Evolutionary conservation across 169 alveolate species (phyloP), one percentile per base, ranked within the genome.

Genomic region (Cryptosporidium sp.): DNA sequence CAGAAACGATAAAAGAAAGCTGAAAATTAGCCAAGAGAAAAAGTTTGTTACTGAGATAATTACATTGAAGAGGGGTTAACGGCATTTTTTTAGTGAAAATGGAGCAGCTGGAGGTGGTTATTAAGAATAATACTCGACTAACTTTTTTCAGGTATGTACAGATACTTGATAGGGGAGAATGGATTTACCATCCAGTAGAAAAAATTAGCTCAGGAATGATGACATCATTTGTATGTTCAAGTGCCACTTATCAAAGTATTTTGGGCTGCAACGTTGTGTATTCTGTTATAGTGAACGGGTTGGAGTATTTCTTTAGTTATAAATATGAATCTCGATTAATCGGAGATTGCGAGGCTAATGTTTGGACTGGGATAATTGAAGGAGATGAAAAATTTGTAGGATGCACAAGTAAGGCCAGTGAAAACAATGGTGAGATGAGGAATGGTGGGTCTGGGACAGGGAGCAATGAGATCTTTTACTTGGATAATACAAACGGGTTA

Each of bases 101-200:
- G 89, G 89, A 80, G 31, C 89, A 80, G 4, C 29, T 80, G 48
- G 89, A 80, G 59, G 68, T 80, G 29, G 67, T 80, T 21, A 62
- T 80, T 2, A 80, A 80, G 59, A 80, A 80, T 29, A 65, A 80
- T 50, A 80, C 89, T n/a, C 23, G 80, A 4, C 69, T 80, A 29
- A 80, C 89, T 35, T 80, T 80, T 80, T 67, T 31, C 70, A 61
- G 89, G 29, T 65, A 65, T 62, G 48, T 21, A 26, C 89, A 80
- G 1, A 80, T 65, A 29, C 59, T 80, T 26, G 89, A 80, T 14
- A 80, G 26, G 26, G 89, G 80, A 65, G 89, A 80, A 18, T 80
- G 89, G 89, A 59, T 80, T 12, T 80, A 80, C 37, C 89, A 80
- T 48, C 89, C 89, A n/a, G 10, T 48, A 43, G 89, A 80, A 39